Conservation (phyloP, 345 rosid genomes). For the Eucalyptus camaldulensis region DNA sequence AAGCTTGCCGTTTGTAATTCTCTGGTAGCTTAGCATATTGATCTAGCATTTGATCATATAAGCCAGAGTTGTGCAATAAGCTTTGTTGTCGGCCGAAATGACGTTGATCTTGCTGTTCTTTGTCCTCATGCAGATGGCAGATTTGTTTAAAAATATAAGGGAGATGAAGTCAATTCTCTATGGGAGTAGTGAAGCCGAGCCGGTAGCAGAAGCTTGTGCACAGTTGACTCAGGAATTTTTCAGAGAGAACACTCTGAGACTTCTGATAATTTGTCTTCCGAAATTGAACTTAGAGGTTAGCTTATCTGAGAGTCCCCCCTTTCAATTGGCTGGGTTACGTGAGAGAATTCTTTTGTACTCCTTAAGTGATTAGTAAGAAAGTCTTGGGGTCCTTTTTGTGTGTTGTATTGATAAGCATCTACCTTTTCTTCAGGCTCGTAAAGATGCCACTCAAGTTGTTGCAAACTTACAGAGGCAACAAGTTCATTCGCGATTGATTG, state of each 20-base stretch:
- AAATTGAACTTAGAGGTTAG: constrained; percentile 37
- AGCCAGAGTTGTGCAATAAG: not conserved
- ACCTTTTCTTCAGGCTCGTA: constrained; percentile 23
- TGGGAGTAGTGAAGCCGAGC: constrained; percentile 44
- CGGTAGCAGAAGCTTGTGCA: constrained; percentile 35
- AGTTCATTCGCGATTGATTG: constrained; percentile 16
- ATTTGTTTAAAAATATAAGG: constrained; percentile 21
- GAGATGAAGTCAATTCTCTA: constrained; percentile 42
- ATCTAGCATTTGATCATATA: not conserved
- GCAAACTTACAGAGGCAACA: constrained; percentile 42
- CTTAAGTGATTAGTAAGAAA: not conserved
- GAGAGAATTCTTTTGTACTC: not conserved
- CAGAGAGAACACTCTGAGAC: constrained; percentile 33
- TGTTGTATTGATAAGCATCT: not conserved
- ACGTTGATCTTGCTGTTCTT: not conserved
- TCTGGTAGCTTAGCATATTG: not conserved
- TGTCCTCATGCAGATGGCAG: constrained; percentile 25
- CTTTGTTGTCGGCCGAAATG: not conserved
- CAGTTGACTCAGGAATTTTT: constrained; percentile 48
- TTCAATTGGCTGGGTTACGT: not conserved
- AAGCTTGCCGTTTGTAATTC: not conserved
- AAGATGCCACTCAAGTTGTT: constrained; percentile 31
- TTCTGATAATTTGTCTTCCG: constrained; percentile 35
- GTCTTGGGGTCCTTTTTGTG: not conserved
- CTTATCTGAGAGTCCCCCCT: not conserved